Evolutionary conservation across 176 grass and related monocot species (phyloP).

Genomic region (sorghum (Sorghum bicolor)): Sorghum_bicolor_NCBIv3 NC_012872.2:65778001-65778500

Average conservation of each 20-base stretch:
- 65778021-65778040: constrained; percentile 55
- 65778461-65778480: constrained; percentile 52
- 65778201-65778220: constrained; percentile 53
- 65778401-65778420: constrained; percentile 71
- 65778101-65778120: constrained; percentile 80
- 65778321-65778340: constrained; percentile 70
- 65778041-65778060: constrained; percentile 47
- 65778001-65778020: constrained; percentile 57
- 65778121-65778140: constrained; percentile 71
- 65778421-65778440: constrained; percentile 51
- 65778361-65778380: constrained; percentile 59
- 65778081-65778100: constrained; percentile 69
- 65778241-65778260: constrained; percentile 56
- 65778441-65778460: constrained; percentile 66
- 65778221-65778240: constrained; percentile 73
- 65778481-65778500: constrained; percentile 74
- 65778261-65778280: constrained; percentile 64
- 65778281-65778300: constrained; percentile 91
- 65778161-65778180: constrained; percentile 93
- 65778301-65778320: constrained; percentile 72
- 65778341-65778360: constrained; percentile 70
- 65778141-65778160: constrained; percentile 58
- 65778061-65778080: constrained; percentile 64
- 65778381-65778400: constrained; percentile 70
- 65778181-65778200: constrained; percentile 79